Base-by-base conservation (phyloP, 805 yeast species). In the Candida orba region DNA sequence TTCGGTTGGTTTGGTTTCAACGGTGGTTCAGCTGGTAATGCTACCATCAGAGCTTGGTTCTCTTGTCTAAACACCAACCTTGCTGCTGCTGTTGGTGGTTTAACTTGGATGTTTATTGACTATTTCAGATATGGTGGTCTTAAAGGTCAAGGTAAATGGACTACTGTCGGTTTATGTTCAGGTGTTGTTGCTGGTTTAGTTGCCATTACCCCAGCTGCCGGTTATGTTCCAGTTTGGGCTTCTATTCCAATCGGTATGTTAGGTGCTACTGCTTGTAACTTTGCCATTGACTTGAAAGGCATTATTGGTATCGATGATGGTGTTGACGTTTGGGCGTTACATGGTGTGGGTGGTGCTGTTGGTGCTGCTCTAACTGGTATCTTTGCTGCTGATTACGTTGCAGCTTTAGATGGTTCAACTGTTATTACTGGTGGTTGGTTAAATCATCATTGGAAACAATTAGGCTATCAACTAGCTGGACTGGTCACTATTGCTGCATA, bases 1-100 rank as follows among this genome's bases (percentile, higher is more conserved):
- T 31, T 91, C 98, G 98, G 88, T 88, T 60, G 96, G 96, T 34
- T 93, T 91, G 87, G 90, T 35, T 91, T 91, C 74, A 91, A 91
- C 78, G 91, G 91, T 75, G 96, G 96, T 65, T 97, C 98, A 56
- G 84, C 97, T 40, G 97, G 96, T 64, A 83, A 87, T 60, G 86
- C 96, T 33, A 68, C 91, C 49, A 79, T 93, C 62, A 83, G 97
- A 68, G 89, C 96, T 45, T 86, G 87, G 84, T 89, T 89, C 71
- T 95, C 97, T 36, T 76, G 84, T 61, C 83, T 84, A 59, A 88
- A 87, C 76, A 90, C 98, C 58, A 87, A 90, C 68, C 62, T 91
- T 56, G 96, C 97, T 43, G 98, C 98, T 48, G 81, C 95, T 12
- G 67, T 79, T 57, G 98, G 96, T 69, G 96, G 93, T 46, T 74